Conservation (phyloP, 2,329 filamentous ascomycete species). For the Cytospora chrysosperma region DNA sequence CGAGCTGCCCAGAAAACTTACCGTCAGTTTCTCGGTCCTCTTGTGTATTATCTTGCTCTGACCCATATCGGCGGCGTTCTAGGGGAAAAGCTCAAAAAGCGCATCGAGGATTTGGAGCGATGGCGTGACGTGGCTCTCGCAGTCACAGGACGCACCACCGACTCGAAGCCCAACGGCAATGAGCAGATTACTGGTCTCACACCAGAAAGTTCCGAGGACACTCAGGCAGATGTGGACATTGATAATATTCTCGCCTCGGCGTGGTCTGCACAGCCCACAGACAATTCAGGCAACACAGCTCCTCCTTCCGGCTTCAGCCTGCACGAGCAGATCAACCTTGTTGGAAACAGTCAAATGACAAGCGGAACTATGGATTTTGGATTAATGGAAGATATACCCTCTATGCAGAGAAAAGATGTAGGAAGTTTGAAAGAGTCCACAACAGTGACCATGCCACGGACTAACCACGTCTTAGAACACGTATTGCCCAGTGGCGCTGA, state of each 20-base stretch:
- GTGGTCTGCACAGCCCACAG: conserved; percentile 1
- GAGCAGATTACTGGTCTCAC: background rate
- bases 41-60: background rate
- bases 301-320: background rate
- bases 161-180: conserved; percentile 4
- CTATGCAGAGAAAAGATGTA: conserved; percentile 2
- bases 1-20: conserved; percentile 3
- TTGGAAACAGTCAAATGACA: conserved; percentile 2
- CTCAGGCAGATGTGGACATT: conserved; percentile 2
- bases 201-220: background rate
- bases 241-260: conserved; percentile 1
- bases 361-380: background rate
- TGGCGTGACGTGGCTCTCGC: conserved; percentile 3
- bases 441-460: background rate
- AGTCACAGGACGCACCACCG: background rate
- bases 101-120: conserved; percentile 1
- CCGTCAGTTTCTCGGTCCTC: conserved; percentile 1
- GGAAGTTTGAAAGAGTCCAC: background rate
- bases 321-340: background rate
- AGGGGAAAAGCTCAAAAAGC: conserved; percentile 4
- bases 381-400: background rate
- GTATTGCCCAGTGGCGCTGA: background rate
- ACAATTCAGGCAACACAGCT: conserved; percentile 1
- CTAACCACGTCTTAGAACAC: conserved; percentile 3
- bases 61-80: background rate